These are phyloP conservation scores for Pezicula neosporulosa DNA, from an alignment of 2,329 filamentous ascomycete genomes.

Conservation along the genomic window DNA sequence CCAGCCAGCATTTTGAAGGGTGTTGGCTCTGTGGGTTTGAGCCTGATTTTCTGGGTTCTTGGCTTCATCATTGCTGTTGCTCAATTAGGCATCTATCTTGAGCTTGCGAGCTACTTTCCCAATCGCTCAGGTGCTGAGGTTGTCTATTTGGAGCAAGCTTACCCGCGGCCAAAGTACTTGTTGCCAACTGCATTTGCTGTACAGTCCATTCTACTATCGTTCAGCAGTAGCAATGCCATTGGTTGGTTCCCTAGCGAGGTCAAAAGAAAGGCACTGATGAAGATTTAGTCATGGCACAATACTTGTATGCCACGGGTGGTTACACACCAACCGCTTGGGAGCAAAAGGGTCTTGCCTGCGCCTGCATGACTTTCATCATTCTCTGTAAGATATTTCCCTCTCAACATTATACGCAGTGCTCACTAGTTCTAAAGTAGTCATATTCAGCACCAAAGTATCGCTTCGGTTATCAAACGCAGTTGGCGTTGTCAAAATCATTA, in stretches of 20 bases:
- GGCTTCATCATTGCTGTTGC: slow-evolving; percentile 56
- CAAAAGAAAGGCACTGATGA: not conserved
- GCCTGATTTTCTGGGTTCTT: slow-evolving; percentile 61
- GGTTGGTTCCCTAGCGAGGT: slow-evolving; percentile 10
- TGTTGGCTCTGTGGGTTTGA: slow-evolving; percentile 59
- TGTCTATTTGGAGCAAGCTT: slow-evolving; percentile 67
- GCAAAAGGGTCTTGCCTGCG: slow-evolving; percentile 63
- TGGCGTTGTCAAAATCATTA: slow-evolving; percentile 56
- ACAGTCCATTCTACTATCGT: slow-evolving; percentile 60
- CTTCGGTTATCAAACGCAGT: slow-evolving; percentile 53
- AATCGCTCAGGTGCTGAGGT: slow-evolving; percentile 64
- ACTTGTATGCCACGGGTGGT: slow-evolving; percentile 56
- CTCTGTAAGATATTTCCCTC: slow-evolving; percentile 38
- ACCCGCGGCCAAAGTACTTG: slow-evolving; percentile 59
- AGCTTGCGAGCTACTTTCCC: slow-evolving; percentile 62
- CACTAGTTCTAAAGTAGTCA: slow-evolving; percentile 28
- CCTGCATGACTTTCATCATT: slow-evolving; percentile 32
- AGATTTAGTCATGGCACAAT: slow-evolving; percentile 51
- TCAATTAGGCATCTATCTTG: slow-evolving; percentile 57
- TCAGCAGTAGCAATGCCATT: slow-evolving; percentile 64
- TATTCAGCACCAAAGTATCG: slow-evolving; percentile 55
- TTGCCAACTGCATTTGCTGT: slow-evolving; percentile 64
- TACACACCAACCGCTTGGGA: slow-evolving; percentile 55
- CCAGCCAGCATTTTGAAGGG: slow-evolving; percentile 54
- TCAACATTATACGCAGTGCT: not conserved